A percentile compares a stretch with the other conserved stretches of the same genome.
Conservation (phyloP, 164 flowering plant genomes). For the Magnolia sinica region DNA sequence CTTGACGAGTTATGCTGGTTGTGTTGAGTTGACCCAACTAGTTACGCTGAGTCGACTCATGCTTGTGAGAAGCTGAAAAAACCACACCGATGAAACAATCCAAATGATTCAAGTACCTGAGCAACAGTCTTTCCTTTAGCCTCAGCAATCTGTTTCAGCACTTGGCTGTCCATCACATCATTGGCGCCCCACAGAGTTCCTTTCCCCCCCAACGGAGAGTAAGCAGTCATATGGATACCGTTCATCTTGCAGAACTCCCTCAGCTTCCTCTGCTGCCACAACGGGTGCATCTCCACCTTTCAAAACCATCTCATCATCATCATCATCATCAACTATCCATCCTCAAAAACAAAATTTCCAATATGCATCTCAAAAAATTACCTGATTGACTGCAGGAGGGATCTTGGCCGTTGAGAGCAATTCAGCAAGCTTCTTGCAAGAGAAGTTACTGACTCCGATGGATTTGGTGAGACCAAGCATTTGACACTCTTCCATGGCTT, state of each 20-base stretch:
- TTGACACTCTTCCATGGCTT: slow-evolving; percentile 22
- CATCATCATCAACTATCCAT: not conserved
- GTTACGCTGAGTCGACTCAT: no score
- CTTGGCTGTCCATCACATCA: slow-evolving; percentile 15
- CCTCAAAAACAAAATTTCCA: not conserved
- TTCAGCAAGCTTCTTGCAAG: slow-evolving; percentile 16
- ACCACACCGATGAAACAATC: no score
- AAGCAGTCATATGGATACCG: slow-evolving; percentile 28
- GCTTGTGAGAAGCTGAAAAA: no score
- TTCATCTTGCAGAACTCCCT: slow-evolving; percentile 26
- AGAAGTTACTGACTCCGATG: slow-evolving; percentile 21
- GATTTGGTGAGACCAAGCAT: slow-evolving; percentile 16
- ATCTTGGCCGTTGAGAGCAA: slow-evolving; percentile 9
- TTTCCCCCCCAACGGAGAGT: slow-evolving; percentile 33
- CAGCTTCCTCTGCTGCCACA: slow-evolving; percentile 28
- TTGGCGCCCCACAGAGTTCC: slow-evolving; percentile 23
- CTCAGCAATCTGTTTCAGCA: slow-evolving; percentile 26
- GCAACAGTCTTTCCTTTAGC: slow-evolving; percentile 27
- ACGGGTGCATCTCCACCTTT: slow-evolving; percentile 38
- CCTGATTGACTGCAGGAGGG: slow-evolving; percentile 22
- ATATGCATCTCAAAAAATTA: not conserved
- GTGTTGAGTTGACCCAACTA: no score
- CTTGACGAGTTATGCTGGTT: no score
- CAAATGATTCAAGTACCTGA: slow-evolving; percentile 16
- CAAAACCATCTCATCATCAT: not conserved